Conservation (phyloP, 2,329 filamentous ascomycete species). For the Aureobasidium musti region DNA sequence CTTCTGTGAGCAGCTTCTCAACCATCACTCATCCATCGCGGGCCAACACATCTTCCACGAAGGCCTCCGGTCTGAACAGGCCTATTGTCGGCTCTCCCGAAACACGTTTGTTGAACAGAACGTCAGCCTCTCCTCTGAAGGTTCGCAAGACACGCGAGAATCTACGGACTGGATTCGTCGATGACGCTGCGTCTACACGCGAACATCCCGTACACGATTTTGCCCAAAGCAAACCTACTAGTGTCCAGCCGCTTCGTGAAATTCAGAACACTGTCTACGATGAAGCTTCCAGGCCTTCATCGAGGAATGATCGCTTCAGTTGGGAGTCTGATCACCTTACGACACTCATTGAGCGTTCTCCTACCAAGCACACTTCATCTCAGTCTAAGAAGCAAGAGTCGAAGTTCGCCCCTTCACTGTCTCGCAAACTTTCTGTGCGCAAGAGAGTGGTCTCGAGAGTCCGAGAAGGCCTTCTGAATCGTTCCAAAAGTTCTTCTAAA, state of each 20-base stretch:
- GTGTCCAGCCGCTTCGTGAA: background rate
- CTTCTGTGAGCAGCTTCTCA: background rate
- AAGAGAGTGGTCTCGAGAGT: slow-evolving; percentile 42
- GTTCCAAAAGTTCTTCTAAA: slow-evolving; percentile 36
- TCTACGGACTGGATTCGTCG: slow-evolving; percentile 33
- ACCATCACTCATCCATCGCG: background rate
- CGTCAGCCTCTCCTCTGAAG: slow-evolving; percentile 38
- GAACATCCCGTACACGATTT: background rate
- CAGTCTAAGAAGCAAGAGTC: background rate
- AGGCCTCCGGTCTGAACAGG: background rate
- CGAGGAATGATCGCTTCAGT: slow-evolving; percentile 3
- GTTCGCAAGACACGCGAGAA: slow-evolving; percentile 44
- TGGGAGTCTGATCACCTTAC: slow-evolving; percentile 8
- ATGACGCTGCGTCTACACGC: background rate
- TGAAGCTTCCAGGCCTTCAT: slow-evolving; percentile 2
- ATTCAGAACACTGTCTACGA: slow-evolving; percentile 9
- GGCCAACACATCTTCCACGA: background rate
- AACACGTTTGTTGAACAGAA: background rate
- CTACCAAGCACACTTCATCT: background rate
- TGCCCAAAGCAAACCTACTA: background rate
- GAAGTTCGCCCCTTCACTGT: slow-evolving; percentile 29
- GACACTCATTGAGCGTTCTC: slow-evolving; percentile 14
- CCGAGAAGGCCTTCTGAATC: slow-evolving; percentile 39
- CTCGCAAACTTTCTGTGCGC: slow-evolving; percentile 41
- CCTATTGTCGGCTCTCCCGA: background rate